Evolutionary conservation across 345 rosid genomes (phyloP).

Genomic region (Raphanus sativus): DNA sequence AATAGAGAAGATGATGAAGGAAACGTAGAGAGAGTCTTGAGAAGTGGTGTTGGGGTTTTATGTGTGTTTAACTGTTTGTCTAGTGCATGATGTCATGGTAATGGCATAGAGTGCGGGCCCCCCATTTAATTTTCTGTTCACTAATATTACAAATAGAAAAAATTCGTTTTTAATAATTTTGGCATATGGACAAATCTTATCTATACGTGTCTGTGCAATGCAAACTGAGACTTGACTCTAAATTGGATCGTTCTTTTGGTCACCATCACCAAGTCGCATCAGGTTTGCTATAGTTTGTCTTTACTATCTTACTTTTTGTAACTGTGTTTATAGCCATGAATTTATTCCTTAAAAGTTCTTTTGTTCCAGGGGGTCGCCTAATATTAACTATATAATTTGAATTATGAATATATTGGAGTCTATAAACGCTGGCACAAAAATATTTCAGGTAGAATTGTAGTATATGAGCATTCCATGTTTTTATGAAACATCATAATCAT

Average conservation of each 20-base stretch:
- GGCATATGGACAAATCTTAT: slow-evolving; percentile 8
- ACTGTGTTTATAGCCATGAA: neutral
- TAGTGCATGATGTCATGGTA: slow-evolving; percentile 35
- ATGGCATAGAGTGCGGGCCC: slow-evolving; percentile 33
- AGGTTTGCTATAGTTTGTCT: neutral
- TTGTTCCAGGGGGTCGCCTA: neutral
- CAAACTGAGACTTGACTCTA: slow-evolving; percentile 8
- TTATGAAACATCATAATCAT: neutral
- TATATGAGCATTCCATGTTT: neutral
- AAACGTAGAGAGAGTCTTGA: slow-evolving; percentile 31
- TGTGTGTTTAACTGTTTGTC: slow-evolving; percentile 22
- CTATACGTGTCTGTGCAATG: slow-evolving; percentile 11
- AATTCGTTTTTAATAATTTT: neutral
- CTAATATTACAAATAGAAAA: no score
- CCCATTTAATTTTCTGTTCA: neutral
- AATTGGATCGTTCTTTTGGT: slow-evolving; percentile 3
- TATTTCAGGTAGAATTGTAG: neutral
- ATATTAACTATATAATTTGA: neutral
- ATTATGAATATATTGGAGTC: neutral
- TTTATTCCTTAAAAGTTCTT: neutral
- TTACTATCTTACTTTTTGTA: neutral
- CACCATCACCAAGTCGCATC: neutral
- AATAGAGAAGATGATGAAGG: slow-evolving; percentile 10
- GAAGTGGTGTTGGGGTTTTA: slow-evolving; percentile 23
- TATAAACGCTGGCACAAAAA: neutral